Base-by-base conservation (phyloP, 2,329 filamentous ascomycete genomes). In the Sarocladiaceae sp. region DNA sequence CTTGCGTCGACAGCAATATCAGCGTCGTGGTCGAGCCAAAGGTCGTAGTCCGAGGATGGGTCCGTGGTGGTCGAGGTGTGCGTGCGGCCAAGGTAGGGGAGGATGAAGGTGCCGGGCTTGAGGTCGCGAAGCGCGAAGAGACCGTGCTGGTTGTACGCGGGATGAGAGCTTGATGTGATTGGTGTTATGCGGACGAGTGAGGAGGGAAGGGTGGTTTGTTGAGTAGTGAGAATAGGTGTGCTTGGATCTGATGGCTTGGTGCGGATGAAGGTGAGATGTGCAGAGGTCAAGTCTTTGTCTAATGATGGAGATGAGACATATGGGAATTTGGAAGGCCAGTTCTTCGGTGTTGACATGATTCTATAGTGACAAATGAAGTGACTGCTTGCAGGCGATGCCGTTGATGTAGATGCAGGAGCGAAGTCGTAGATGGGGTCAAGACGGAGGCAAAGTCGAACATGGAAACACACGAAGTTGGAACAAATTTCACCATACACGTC, bases 1-100 rank as follows among this genome's bases (percentile, higher is more conserved):
- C 71, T 75, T 3, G 83, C 84, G 59, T 87, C 84, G 3, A 87
- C 77, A 3, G 82, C 82, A 1, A 84, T 68, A 15, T 75, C 77
- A 0, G 66, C 71, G 18, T 77, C 80, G 18, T 75, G 71, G 64
- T 83, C 80, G 18, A 87, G 69, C 74, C 80, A 84, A 23, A 87
- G 69, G 62, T 87, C 84, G 61, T 87, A 87, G 66, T 87, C 79
- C 6, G 66, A 67, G 26, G 62, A 60, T 2, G 53, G 56, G 18
- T 59, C 58, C 2, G 64, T 60, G 57, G 61, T 51, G 50, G 61
- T 54, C 40, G 64, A 57, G 15, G 70, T 68, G 64, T 87, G 83
- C 44, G 83, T 69, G 15, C 78, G 68, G 5, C 84, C 84, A 3
- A 85, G 68, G 62, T 87, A 87, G 17, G 78, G 76, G n/a, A 86